Base-by-base conservation (phyloP, 305 asterid species). In the Fraxinus albicans region DNA sequence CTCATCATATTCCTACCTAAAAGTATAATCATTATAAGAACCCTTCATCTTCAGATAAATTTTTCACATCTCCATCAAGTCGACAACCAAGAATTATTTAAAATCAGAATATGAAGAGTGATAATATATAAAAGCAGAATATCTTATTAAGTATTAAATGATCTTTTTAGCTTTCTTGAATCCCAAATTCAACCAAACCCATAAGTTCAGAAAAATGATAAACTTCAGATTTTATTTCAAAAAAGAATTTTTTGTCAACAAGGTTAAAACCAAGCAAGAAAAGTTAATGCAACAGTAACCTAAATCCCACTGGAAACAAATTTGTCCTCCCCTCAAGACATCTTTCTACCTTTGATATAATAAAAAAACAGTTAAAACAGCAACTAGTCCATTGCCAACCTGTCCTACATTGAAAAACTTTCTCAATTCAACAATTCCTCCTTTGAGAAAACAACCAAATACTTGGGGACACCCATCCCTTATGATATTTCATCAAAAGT, bases 311-410 rank as follows among this genome's bases (percentile, higher is more conserved):
- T 81, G 84, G 84, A 86, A 88, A 92, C 91, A 89, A 88, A 84
- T 81, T 77, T 78, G 84, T 84, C 90, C 91, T 81, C 78, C 89
- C 83, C 80, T 84, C 88, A 81, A 88, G 89, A 88, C 88, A 87
- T 83, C 83, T 83, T 84, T 85, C 86, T 84, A 76, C 83, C 86
- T 72, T 84, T 80, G 78, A 80, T 77, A 3, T 27, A 63, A 82
- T 42, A 63, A 80, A 80, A 21, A 77, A 76, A 73, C 83, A 34
- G 84, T 77, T 80, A 44, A 81, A 81, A 82, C 70, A 84, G 78
- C 86, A 84, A 79, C 85, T 83, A 84, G 88, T 89, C 90, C 86
- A 81, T 82, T 78, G 90, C 91, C 91, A 92, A 87, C 92, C 94
- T 93, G 93, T 89, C 90, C 89, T 86, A 80, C 88, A 85, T 88